Conservation (phyloP, 2,329 filamentous ascomycete species). For the Claviceps fusiformis region DNA sequence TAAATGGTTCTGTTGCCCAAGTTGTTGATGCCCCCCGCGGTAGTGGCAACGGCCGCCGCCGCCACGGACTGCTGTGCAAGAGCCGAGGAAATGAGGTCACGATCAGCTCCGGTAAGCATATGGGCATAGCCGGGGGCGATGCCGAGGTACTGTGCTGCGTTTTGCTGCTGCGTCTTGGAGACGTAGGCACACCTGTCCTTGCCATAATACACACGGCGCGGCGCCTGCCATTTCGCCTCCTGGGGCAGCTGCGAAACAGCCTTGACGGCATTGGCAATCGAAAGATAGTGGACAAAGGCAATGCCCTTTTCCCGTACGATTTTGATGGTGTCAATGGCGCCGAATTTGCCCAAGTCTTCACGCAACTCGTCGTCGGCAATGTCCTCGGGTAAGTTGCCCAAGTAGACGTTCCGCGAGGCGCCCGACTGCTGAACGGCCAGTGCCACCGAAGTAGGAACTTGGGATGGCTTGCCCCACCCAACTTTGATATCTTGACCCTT, state of each 20-base stretch:
- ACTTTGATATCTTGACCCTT: conserved; percentile 99
- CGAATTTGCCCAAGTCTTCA: conserved; percentile 92
- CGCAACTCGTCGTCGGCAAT: conserved; percentile 82
- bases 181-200: conserved; percentile 98
- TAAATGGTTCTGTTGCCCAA: conserved; percentile 96
- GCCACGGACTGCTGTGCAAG: conserved; percentile 95
- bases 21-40: conserved; percentile 93
- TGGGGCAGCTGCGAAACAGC: conserved; percentile 92
- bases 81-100: conserved; percentile 90
- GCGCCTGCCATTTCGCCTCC: conserved; percentile 92
- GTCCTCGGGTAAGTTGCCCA: conserved; percentile 86
- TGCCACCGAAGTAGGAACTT: conserved; percentile 95
- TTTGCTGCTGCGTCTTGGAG: conserved; percentile 98
- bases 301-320: conserved; percentile 96
- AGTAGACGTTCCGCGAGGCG: conserved; percentile 91
- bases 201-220: conserved; percentile 92
- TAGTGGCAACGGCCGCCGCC: conserved; percentile 89
- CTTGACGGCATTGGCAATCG: conserved; percentile 96
- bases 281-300: conserved; percentile 93
- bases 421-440: conserved; percentile 94
- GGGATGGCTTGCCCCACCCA: conserved; percentile 96
- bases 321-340: conserved; percentile 93
- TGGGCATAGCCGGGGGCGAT: conserved; percentile 95
- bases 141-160: conserved; percentile 92
- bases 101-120: conserved; percentile 88